Evolutionary conservation across 139 green algal species (phyloP).

Genomic region (Tetraselmis striata): DNA sequence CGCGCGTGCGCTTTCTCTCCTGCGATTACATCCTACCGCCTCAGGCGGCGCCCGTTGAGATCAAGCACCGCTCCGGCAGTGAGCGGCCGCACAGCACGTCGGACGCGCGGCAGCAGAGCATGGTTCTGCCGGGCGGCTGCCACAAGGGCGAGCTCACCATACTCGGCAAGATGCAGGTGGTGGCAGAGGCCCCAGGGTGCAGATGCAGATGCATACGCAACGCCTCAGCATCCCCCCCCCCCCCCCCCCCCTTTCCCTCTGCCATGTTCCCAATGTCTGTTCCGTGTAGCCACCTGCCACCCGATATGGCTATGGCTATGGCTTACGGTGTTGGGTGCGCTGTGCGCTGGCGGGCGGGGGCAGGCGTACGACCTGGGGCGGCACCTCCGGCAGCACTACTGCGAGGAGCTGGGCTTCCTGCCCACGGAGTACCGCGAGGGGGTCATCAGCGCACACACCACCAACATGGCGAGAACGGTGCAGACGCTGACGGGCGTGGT

Average conservation of each 20-base stretch:
- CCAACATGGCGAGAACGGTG: conserved; percentile 54
- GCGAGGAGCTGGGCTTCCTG: conserved; percentile 33
- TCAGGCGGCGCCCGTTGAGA: no score
- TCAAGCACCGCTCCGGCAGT: background rate
- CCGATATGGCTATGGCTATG: no score
- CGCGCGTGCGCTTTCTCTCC: background rate
- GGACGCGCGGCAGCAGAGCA: conserved; percentile 15
- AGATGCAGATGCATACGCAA: no score
- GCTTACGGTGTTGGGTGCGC: no score
- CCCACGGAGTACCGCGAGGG: conserved; percentile 24
- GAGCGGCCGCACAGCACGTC: background rate
- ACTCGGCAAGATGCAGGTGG: conserved; percentile 53
- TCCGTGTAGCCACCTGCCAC: no score
- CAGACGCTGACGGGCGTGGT: conserved; percentile 61
- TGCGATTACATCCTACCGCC: no score
- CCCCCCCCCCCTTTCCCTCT: no score
- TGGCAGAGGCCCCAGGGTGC: background rate
- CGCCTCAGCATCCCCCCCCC: no score
- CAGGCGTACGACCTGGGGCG: conserved; percentile 50
- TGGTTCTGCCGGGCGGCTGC: conserved; percentile 45
- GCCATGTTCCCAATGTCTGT: background rate
- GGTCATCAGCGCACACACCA: conserved; percentile 37
- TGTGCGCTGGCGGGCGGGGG: no score
- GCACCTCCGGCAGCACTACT: conserved; percentile 55
- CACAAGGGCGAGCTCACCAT: conserved; percentile 64